A percentile compares a stretch with the other conserved stretches of the same genome.
phyloP scores from a whole-genome alignment of 2,329 filamentous ascomycete species.

The Tolypocladium inflatum region DNA sequence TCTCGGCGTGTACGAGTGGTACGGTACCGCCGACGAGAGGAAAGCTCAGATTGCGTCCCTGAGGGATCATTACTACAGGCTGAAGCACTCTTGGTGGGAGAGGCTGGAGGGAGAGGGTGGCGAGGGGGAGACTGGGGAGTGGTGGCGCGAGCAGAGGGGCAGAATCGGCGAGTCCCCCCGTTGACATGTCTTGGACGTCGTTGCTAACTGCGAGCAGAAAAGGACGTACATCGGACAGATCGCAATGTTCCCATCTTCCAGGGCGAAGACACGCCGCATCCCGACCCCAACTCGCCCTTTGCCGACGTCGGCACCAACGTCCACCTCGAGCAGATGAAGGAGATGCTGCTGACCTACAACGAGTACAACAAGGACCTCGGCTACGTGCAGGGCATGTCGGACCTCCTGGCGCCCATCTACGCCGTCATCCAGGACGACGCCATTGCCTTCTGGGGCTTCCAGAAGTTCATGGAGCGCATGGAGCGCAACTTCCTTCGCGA shows the following conservation, averaged over 20 bases:
- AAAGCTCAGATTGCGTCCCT: constrained; percentile 75
- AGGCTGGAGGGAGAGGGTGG: constrained; percentile 74
- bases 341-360: constrained; percentile 97
- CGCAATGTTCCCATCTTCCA: constrained; percentile 91
- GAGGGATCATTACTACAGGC: constrained; percentile 83
- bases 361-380: constrained; percentile 94
- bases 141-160: constrained; percentile 91
- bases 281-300: constrained; percentile 91
- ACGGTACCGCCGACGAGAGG: constrained; percentile 78
- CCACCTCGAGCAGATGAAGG: constrained; percentile 97
- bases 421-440: constrained; percentile 97
- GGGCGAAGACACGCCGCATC: constrained; percentile 92
- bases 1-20: constrained; percentile 86
- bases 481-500: constrained; percentile 94
- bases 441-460: constrained; percentile 93
- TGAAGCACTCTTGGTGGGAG: constrained; percentile 97
- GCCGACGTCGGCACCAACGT: constrained; percentile 90
- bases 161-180: constrained; percentile 66
- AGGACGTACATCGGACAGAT: constrained; percentile 96
- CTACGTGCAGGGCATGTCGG: constrained; percentile 98
- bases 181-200: background rate
- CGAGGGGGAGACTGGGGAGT: constrained; percentile 75
- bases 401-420: constrained; percentile 90
- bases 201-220: constrained; percentile 53
- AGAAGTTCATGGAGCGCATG: constrained; percentile 95